Evolutionary conservation across 225 moss, liverwort and hornwort genomes (phyloP).

Genomic region (Sphagnum tenellum): DNA sequence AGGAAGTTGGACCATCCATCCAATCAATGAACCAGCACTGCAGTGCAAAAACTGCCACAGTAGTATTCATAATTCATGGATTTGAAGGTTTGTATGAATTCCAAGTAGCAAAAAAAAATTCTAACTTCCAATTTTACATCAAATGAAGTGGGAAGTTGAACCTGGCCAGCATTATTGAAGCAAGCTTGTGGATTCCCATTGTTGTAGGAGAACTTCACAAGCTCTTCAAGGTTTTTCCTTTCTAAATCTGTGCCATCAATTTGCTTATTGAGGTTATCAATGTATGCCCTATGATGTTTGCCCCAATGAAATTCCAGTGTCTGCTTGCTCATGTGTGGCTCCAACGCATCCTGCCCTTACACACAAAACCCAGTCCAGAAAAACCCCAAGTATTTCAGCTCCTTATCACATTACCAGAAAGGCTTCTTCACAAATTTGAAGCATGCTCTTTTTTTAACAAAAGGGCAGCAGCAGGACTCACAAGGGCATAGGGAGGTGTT

Average conservation of each 20-base stretch:
- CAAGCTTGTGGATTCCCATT: slow-evolving; percentile 49
- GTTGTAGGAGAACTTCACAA: slow-evolving; percentile 56
- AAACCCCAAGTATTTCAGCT: no score
- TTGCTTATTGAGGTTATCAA: slow-evolving; percentile 64
- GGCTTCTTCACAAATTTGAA: no score
- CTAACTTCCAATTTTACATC: neutral
- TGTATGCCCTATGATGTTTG: slow-evolving; percentile 63
- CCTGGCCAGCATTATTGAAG: slow-evolving; percentile 73
- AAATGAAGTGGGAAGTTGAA: neutral
- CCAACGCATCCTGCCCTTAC: slow-evolving; percentile 56
- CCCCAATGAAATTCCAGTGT: slow-evolving; percentile 79
- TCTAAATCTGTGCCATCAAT: slow-evolving; percentile 53
- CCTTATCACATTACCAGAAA: no score
- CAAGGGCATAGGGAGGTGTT: slow-evolving; percentile 31
- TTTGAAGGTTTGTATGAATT: neutral
- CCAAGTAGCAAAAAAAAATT: neutral
- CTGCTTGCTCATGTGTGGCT: slow-evolving; percentile 71
- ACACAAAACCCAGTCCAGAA: neutral
- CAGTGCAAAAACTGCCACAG: neutral
- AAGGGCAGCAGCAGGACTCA: neutral
- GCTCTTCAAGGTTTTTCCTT: slow-evolving; percentile 33
- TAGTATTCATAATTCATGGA: no score
- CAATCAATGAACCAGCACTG: neutral
- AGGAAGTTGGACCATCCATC: neutral
- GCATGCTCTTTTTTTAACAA: no score